These are phyloP conservation scores for Cerrena zonata DNA, from an alignment of 1,284 basidiomycete species.

Conservation along the genomic window DNA sequence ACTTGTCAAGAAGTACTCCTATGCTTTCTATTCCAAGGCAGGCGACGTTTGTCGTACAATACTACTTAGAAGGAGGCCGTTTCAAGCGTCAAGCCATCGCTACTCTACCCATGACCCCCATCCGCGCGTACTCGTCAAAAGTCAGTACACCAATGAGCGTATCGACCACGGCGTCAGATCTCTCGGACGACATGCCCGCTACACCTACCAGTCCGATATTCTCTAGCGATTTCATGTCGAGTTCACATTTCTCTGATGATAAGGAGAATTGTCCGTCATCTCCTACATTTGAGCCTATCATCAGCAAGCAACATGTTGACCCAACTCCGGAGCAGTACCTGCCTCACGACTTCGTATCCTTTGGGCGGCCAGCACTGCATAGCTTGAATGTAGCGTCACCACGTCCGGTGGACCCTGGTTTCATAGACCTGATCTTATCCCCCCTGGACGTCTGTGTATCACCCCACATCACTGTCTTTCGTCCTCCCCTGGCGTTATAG, in stretches of 20 bases:
- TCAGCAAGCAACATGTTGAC: slow-evolving; percentile 66
- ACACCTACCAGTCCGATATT: slow-evolving; percentile 67
- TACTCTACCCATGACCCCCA: slow-evolving; percentile 65
- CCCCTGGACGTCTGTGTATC: slow-evolving; percentile 12
- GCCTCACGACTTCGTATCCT: slow-evolving; percentile 71
- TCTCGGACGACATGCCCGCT: slow-evolving; percentile 74
- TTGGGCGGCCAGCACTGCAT: slow-evolving; percentile 68
- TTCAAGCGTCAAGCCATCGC: slow-evolving; percentile 46
- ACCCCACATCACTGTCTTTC: slow-evolving; percentile 15
- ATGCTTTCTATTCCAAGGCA: slow-evolving; percentile 89
- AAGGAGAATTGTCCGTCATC: slow-evolving; percentile 70
- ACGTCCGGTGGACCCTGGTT: slow-evolving; percentile 43
- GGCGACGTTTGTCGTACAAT: slow-evolving; percentile 88
- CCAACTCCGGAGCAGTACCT: slow-evolving; percentile 66
- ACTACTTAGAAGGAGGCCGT: slow-evolving; percentile 77
- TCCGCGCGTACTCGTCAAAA: slow-evolving; percentile 49
- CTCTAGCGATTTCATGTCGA: slow-evolving; percentile 42
- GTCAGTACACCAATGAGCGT: slow-evolving; percentile 68
- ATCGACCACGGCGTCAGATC: slow-evolving; percentile 64
- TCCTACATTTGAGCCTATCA: slow-evolving; percentile 55
- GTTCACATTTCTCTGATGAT: slow-evolving; percentile 52
- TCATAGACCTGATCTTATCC: slow-evolving; percentile 36
- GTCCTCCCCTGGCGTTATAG: slow-evolving; percentile 20
- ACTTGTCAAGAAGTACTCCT: slow-evolving; percentile 95
- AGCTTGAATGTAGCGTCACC: slow-evolving; percentile 54